Conservation (phyloP, 495 filamentous ascomycete species). For the Aspergillus hancockii region DNA sequence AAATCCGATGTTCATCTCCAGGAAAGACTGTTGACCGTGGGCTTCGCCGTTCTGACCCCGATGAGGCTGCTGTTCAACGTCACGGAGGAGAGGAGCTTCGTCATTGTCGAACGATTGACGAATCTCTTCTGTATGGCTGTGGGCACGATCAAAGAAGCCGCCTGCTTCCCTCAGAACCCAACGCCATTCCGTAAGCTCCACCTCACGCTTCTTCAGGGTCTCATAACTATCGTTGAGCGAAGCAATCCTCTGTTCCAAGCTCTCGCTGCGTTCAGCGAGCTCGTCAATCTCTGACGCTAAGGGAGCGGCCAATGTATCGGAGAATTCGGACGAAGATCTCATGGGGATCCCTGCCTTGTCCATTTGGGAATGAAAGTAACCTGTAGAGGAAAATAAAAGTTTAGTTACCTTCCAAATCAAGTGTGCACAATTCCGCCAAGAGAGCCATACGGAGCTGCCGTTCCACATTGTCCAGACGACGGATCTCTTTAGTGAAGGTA, state of each 20-base stretch:
- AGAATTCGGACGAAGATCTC: conserved; percentile 80
- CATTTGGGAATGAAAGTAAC: conserved; percentile 93
- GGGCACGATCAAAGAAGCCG: conserved; percentile 94
- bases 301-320: conserved; percentile 79
- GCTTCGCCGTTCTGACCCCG: conserved; percentile 67
- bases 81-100: conserved; percentile 75
- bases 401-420: not conserved
- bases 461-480: conserved; percentile 96
- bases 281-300: conserved; percentile 93
- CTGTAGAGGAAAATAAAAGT: conserved; percentile 30
- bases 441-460: conserved; percentile 81
- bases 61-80: conserved; percentile 74
- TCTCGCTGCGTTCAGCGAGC: conserved; percentile 86
- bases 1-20: conserved; percentile 98
- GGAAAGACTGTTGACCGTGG: conserved; percentile 78
- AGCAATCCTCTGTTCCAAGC: conserved; percentile 85
- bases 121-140: conserved; percentile 96
- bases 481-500: conserved; percentile 96
- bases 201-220: conserved; percentile 93
- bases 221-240: conserved; percentile 97
- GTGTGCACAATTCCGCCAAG: not conserved
- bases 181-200: conserved; percentile 95
- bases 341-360: conserved; percentile 85
- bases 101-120: conserved; percentile 86
- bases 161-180: conserved; percentile 96